Evolutionary conservation across 2,329 filamentous ascomycete species (phyloP), one percentile per base, ranked within the genome.

Genomic region (Lachnellula occidentalis): DNA sequence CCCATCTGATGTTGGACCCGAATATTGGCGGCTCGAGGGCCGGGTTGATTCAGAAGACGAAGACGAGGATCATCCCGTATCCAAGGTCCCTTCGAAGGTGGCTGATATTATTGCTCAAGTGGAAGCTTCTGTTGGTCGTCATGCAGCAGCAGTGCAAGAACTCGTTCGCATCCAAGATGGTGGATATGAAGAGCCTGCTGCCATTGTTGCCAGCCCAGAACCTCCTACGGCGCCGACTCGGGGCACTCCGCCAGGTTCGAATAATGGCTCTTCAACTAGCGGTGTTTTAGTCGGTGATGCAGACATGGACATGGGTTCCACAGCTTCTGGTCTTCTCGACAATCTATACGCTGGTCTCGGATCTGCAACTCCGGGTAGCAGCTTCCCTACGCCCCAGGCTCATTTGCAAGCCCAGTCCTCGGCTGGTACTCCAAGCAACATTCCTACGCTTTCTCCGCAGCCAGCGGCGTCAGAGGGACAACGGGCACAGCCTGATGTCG

Each of bases 81-180:
- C 39, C 9, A 68, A 72, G 50, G 67, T 71, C 34, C 70, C 71
- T 19, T 60, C 66, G 36, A 81, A 77, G 15, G 75, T 92, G 12
- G 86, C 91, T 24, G 84, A 89, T 51, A 85, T 96, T 39, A 79
- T 92, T 22, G 78, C 82, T 42, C 82, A 89, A 52, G 82, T 96
- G 1, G 90, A 96, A 72, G 74, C 78, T 49, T 74, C 82, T 2
- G 78, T 88, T n/a, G 85, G 84, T 17, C 83, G 83, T 53, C 83
- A 81, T 59, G 82, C 89, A 43, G 78, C 80, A 37, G 75, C 79
- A 24, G 81, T 88, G 51, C 80, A 83, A 48, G 78, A 81, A 22
- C 78, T 92, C 7, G 78, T 81, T 37, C 85, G 89, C 45, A 78
- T 95, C 43, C 84, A 94, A 65, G 87, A 88, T 64, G 91, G 90